Evolutionary conservation across 2,329 filamentous ascomycete species (phyloP).

Genomic region (Madurella fahalii): DNA sequence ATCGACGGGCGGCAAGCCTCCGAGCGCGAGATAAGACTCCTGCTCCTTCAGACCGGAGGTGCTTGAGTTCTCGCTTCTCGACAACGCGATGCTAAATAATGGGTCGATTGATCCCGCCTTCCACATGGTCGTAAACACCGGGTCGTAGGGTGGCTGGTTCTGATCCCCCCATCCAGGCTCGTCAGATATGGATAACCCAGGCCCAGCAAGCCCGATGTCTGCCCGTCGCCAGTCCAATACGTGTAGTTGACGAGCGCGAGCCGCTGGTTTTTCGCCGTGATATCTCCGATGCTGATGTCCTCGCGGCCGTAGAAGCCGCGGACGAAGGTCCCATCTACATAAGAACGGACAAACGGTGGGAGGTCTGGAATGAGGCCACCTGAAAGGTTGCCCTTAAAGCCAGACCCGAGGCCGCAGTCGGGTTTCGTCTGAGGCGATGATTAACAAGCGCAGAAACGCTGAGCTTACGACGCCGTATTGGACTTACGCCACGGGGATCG

Average conservation of each 20-base stretch:
- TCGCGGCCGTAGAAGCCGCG: conserved; percentile 38
- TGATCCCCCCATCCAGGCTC: conserved; percentile 31
- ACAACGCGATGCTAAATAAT: conserved; percentile 46
- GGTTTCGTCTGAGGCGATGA: not conserved
- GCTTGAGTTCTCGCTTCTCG: conserved; percentile 28
- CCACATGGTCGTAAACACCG: conserved; percentile 49
- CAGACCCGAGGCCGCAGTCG: conserved; percentile 26
- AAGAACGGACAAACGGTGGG: conserved; percentile 39
- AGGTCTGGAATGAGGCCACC: conserved; percentile 33
- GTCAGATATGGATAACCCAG: conserved; percentile 48
- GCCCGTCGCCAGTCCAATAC: conserved; percentile 41
- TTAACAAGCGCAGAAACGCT: too few species aligned
- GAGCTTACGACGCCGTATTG: not conserved
- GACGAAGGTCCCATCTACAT: conserved; percentile 41
- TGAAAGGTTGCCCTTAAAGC: conserved; percentile 32
- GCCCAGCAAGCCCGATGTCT: conserved; percentile 47
- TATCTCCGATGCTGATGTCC: conserved; percentile 41
- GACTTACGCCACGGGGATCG: conserved; percentile 12
- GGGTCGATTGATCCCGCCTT: conserved; percentile 39
- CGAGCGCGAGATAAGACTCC: conserved; percentile 45
- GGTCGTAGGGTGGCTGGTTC: conserved; percentile 38
- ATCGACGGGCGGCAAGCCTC: conserved; percentile 44
- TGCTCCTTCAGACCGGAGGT: conserved; percentile 10
- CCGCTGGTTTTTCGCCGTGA: conserved; percentile 42
- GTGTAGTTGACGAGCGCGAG: conserved; percentile 44